Percentiles rank a stretch among this genome's conserved stretches.
Evolutionary conservation across 768 basidiomycete species (phyloP).

Genomic region (Xanthoconium stramineum): DNA sequence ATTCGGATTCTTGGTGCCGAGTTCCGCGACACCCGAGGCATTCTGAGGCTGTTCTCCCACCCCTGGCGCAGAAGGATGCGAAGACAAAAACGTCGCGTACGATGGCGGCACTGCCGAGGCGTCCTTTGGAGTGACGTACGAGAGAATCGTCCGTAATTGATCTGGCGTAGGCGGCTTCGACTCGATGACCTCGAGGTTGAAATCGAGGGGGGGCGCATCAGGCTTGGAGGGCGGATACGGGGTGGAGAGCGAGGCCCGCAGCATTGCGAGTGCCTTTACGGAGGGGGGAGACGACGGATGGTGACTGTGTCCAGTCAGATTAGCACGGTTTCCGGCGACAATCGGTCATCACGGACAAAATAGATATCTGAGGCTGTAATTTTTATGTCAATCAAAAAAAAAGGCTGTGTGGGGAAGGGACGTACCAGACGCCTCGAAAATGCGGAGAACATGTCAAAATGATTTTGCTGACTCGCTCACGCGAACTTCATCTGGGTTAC

Average conservation of each 20-base stretch:
- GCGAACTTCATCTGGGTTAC: background rate
- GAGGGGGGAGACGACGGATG: slow-evolving; percentile 64
- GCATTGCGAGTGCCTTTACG: slow-evolving; percentile 52
- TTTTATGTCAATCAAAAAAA: background rate
- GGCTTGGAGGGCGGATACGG: slow-evolving; percentile 58
- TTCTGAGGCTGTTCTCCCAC: slow-evolving; percentile 39
- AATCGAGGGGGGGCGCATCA: slow-evolving; percentile 52
- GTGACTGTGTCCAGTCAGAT: slow-evolving; percentile 44
- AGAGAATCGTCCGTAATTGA: slow-evolving; percentile 64
- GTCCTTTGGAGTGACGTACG: slow-evolving; percentile 42
- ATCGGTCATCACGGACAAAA: slow-evolving; percentile 47
- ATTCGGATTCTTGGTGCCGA: slow-evolving; percentile 54
- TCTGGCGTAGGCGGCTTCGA: slow-evolving; percentile 59
- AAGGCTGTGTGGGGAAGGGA: slow-evolving; percentile 3
- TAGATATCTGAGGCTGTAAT: slow-evolving; percentile 57
- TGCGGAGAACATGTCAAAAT: slow-evolving; percentile 33
- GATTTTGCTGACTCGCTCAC: background rate
- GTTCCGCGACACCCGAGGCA: slow-evolving; percentile 43
- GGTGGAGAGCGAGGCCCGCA: slow-evolving; percentile 54
- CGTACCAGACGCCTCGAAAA: slow-evolving; percentile 36
- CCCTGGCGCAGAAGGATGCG: slow-evolving; percentile 49
- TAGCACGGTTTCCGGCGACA: slow-evolving; percentile 9
- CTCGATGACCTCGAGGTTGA: slow-evolving; percentile 72
- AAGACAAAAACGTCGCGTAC: slow-evolving; percentile 50
- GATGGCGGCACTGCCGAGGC: slow-evolving; percentile 31